Base-by-base conservation (phyloP, 495 filamentous ascomycete genomes). In the Daldinia concentrica region DNA sequence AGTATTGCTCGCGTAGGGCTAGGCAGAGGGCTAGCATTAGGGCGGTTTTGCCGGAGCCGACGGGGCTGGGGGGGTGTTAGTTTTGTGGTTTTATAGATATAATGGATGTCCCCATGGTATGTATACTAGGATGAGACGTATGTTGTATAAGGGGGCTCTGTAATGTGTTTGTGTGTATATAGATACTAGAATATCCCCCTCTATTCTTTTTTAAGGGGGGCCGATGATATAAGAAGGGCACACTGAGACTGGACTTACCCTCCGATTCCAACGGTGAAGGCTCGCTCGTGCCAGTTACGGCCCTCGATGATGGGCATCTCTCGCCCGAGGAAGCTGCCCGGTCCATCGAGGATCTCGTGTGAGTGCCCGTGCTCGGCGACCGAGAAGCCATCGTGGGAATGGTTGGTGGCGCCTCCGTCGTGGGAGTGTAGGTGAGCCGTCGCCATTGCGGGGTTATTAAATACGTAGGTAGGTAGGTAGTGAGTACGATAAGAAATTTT, bases 21-120 rank as follows among this genome's bases (percentile, higher is more conserved):
- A 85, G 90, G 81, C 93, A 97, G 70, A 98, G 88, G 29, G 92
- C 89, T 8, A 97, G 88, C 95, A 98, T 97, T 22, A 98, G 86
- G 45, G 95, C 95, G 15, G 95, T 98, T 80, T 99, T 99, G 75
- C 95, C 95, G 27, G 95, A 98, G 66, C 95, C 95, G 55, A 99
- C 95, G 74, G 95, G 95, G 59, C 95, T 98, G 72, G 43, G 15
- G 12, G 36, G 62, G 58, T 17, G 72, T 55, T 61, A 61, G 62
- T 54, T n/a, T n/a, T n/a, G n/a, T n/a, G n/a, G n/a, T n/a, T n/a
- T n/a, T n/a, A n/a, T n/a, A n/a, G n/a, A n/a, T n/a, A n/a, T n/a
- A n/a, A n/a, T n/a, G n/a, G n/a, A n/a, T n/a, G n/a, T n/a, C n/a
- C n/a, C n/a, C n/a, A n/a, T n/a, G n/a, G n/a, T n/a, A n/a, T n/a